These are phyloP conservation scores for Penicillium roqueforti DNA, from an alignment of 495 filamentous ascomycete genomes.

Conservation along the genomic window DNA sequence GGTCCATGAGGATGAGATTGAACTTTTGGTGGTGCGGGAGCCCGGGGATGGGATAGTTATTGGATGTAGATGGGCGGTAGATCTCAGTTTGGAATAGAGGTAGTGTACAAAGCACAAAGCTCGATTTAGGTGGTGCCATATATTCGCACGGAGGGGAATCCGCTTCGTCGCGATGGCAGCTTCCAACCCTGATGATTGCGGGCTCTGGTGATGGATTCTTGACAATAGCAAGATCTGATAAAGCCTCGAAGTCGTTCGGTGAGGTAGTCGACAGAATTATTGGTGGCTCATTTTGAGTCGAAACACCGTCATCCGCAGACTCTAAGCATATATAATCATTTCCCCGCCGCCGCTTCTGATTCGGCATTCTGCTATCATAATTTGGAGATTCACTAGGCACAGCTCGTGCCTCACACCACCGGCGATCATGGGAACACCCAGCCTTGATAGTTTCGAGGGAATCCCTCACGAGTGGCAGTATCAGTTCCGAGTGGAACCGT, in stretches of 20 bases:
- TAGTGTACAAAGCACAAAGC: slow-evolving; percentile 45
- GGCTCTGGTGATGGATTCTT: slow-evolving; percentile 32
- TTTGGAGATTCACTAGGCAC: slow-evolving; percentile 4
- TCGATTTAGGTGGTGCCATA: slow-evolving; percentile 49
- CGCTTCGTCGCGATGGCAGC: slow-evolving; percentile 5
- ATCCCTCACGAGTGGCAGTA: slow-evolving; percentile 27
- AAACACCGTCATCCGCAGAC: not conserved
- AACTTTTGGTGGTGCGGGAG: slow-evolving; percentile 46
- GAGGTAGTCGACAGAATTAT: slow-evolving; percentile 34
- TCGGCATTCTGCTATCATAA: slow-evolving; percentile 10
- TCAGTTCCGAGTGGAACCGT: slow-evolving; percentile 26
- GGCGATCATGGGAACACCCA: not conserved
- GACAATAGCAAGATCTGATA: slow-evolving; percentile 32
- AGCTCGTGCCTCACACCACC: slow-evolving; percentile 43
- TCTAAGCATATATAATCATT: not conserved
- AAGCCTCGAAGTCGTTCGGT: slow-evolving; percentile 26
- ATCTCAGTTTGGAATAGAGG: slow-evolving; percentile 18
- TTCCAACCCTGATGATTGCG: slow-evolving; percentile 21
- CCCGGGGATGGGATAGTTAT: slow-evolving; percentile 24
- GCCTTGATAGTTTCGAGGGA: slow-evolving; percentile 30
- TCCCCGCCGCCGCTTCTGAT: slow-evolving; percentile 15
- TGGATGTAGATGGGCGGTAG: not conserved
- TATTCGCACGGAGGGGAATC: slow-evolving; percentile 11
- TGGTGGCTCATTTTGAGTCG: slow-evolving; percentile 17
- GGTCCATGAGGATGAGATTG: slow-evolving; percentile 80